Evolutionary conservation across 2,329 filamentous ascomycete genomes (phyloP).

Genomic region (Rosellinia necatrix): DNA sequence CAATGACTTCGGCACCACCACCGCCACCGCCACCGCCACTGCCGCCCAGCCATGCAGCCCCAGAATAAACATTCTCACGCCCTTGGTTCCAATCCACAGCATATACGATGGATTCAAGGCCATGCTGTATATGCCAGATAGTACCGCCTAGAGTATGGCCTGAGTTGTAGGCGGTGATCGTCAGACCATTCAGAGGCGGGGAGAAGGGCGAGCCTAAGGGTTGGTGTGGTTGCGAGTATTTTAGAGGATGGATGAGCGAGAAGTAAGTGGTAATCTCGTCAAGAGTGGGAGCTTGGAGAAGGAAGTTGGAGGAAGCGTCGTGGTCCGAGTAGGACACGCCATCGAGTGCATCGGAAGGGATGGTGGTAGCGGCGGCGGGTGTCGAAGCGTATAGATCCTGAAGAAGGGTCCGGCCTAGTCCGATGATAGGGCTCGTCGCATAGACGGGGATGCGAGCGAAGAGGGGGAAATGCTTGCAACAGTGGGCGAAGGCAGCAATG

Average conservation of each 20-base stretch:
- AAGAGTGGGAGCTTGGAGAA: conserved; percentile 71
- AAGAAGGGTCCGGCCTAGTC: conserved; percentile 85
- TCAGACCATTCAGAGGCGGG: conserved; percentile 85
- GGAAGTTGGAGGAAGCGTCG: conserved; percentile 60
- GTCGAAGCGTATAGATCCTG: conserved; percentile 93
- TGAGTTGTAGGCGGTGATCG: conserved; percentile 94
- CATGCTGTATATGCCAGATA: conserved; percentile 98
- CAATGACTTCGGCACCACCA: conserved; percentile 87
- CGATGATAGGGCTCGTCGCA: conserved; percentile 90
- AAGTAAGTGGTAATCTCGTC: conserved; percentile 96
- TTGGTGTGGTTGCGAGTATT: conserved; percentile 96
- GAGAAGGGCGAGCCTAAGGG: conserved; percentile 86
- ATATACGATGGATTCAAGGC: conserved; percentile 94
- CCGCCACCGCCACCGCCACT: conserved; percentile 58
- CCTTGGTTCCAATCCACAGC: conserved; percentile 98
- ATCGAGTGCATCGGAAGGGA: conserved; percentile 73
- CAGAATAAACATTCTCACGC: conserved; percentile 91
- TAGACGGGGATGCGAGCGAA: conserved; percentile 94
- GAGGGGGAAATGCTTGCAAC: conserved; percentile 92
- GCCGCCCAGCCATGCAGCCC: conserved; percentile 90
- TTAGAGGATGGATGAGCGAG: conserved; percentile 84
- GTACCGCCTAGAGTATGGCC: conserved; percentile 95
- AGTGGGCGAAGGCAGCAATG: conserved; percentile 91
- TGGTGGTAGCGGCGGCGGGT: conserved; percentile 82
- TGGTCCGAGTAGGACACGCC: conserved; percentile 60